Evolutionary conservation across 768 basidiomycete genomes (phyloP), one percentile per base, ranked within the genome.

Genomic region (Leccinum sublutescens): DNA sequence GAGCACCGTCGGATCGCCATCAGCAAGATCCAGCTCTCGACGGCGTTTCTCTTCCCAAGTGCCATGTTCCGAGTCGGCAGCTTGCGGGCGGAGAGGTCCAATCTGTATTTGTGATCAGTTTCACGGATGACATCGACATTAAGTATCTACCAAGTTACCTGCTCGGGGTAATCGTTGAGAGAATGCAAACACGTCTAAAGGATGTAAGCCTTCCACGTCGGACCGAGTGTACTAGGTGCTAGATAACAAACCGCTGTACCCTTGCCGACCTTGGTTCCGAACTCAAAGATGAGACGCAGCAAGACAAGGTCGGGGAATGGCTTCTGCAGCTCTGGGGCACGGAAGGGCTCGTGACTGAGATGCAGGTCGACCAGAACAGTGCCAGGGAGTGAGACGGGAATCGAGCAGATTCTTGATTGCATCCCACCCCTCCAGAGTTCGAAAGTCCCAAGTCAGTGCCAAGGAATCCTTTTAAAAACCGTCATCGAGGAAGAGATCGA

Each of bases 171-270:
- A 4, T 75, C 82, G 29, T 83, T 80, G 63, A 89, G 71, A 29
- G 78, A 80, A 23, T 86, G 82, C 23, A 91, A 74, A 55, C 82
- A 80, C 0, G 88, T 89, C 62, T 80, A 85, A 9, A 88, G 62
- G 4, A 75, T 76, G 62, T 85, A 80, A 0, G 85, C 85, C 67
- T 82, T 85, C 89, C 89, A 89, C 5, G 54, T 33, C 33, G 33
- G 68, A 31, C 62, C 64, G 2, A 76, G 74, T 3, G 66, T 59
- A 0, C 33, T 33, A 12, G 83, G 86, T 0, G 85, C 77, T 3
- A 89, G 77, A 40, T 85, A 77, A 15, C 79, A 78, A 12, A 88
- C 74, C 0, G 80, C 87, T 0, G 80, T 79, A 8, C 79, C 82
- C 14, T 77, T 67, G 0, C 85, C 88, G 1, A 78, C 68, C 8